Conservation (phyloP, 1,284 basidiomycete genomes). For the Cutaneotrichosporon cavernicola region DNA sequence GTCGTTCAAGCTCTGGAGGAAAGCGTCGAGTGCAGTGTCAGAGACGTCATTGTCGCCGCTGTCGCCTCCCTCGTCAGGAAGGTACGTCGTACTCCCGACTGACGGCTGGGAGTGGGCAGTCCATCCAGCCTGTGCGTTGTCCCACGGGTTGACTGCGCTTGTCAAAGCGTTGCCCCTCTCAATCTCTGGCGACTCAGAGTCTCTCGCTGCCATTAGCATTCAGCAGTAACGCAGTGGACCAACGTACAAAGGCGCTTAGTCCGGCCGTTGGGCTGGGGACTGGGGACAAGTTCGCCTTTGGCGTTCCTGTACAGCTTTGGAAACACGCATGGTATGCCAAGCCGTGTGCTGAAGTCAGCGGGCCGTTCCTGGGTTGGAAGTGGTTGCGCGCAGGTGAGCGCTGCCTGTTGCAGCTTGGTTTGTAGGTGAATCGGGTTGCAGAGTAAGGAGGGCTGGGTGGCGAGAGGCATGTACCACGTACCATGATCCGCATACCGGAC, state of each 20-base stretch:
- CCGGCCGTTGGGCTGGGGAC: conserved; percentile 31
- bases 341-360: conserved; percentile 19
- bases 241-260: conserved; percentile 27
- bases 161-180: conserved; percentile 4
- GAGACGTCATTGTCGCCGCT: conserved; percentile 18
- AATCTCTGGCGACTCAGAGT: conserved; percentile 15
- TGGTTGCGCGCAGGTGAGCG: not conserved
- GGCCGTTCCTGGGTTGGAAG: not conserved
- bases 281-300: conserved; percentile 29
- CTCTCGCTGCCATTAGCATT: conserved; percentile 9
- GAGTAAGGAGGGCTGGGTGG: not conserved
- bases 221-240: not conserved
- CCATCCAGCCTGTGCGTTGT: not conserved
- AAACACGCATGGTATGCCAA: conserved; percentile 30
- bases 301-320: conserved; percentile 30
- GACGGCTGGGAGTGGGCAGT: conserved; percentile 13
- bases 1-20: conserved; percentile 22
- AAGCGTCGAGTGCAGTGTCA: conserved; percentile 22
- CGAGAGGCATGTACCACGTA: conserved; percentile 8
- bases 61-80: conserved; percentile 14
- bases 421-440: too few relatives aligned
- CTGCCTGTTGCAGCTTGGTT: not conserved
- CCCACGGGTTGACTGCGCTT: conserved; percentile 18
- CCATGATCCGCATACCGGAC: conserved; percentile 28
- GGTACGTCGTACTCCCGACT: not conserved